Percentiles rank a stretch among this genome's conserved stretches.
Conservation (phyloP, 1,284 basidiomycete genomes). For the Fomitiporia mediterranea region DNA sequence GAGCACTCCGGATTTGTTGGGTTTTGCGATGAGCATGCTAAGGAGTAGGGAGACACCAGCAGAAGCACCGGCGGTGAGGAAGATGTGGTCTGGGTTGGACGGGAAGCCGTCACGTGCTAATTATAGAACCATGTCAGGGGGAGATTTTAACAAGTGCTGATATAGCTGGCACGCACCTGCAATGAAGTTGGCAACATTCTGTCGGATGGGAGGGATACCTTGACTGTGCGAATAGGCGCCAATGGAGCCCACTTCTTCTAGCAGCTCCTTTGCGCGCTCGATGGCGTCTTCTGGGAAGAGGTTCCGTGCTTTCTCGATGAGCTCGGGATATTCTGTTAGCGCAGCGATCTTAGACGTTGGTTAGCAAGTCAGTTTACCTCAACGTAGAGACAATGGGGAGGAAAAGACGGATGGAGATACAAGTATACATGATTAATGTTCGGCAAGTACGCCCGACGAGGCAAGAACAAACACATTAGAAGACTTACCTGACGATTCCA, state of each 20-base stretch:
- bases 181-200: slow-evolving; percentile 89
- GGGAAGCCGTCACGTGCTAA: slow-evolving; percentile 87
- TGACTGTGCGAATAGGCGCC: slow-evolving; percentile 97
- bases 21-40: slow-evolving; percentile 67
- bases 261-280: slow-evolving; percentile 75
- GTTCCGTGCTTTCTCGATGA: slow-evolving; percentile 72
- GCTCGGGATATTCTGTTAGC: slow-evolving; percentile 87
- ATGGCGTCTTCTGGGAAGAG: slow-evolving; percentile 87
- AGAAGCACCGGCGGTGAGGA: slow-evolving; percentile 92
- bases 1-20: slow-evolving; percentile 69
- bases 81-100: slow-evolving; percentile 82
- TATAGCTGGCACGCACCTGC: slow-evolving; percentile 47
- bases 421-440: too few relatives aligned
- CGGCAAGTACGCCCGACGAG: too few relatives aligned
- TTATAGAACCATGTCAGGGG: too few relatives aligned
- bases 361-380: neutral
- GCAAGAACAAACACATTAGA: too few relatives aligned
- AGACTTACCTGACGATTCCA: slow-evolving; percentile 82
- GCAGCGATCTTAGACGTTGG: slow-evolving; percentile 66
- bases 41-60: slow-evolving; percentile 89
- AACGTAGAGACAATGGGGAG: neutral
- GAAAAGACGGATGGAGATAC: neutral
- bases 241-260: slow-evolving; percentile 86
- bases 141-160: neutral
- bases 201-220: slow-evolving; percentile 85